phyloP scores from a whole-genome alignment of 1,284 basidiomycete genomes.

The Cryptococcus floricola region DNA sequence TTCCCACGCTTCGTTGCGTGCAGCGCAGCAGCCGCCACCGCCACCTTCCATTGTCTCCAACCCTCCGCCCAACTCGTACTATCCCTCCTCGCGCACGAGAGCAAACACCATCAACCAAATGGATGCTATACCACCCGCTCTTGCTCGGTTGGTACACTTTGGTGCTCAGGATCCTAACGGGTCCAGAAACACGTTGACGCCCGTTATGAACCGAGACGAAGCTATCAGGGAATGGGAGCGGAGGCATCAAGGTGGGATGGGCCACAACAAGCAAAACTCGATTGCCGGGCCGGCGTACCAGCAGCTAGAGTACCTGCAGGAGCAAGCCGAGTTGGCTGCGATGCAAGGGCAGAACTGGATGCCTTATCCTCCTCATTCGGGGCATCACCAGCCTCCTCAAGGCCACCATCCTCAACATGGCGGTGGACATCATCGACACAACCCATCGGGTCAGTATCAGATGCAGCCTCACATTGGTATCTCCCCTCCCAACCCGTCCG shows the following conservation, averaged over 20 bases:
- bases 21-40: conserved; percentile 25
- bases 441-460: conserved; percentile 31
- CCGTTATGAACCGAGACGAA: conserved; percentile 83
- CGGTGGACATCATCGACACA: conserved; percentile 15
- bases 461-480: conserved; percentile 42
- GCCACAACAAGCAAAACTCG: conserved; percentile 34
- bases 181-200: conserved; percentile 68
- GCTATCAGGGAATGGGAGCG: conserved; percentile 86
- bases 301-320: conserved; percentile 81
- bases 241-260: conserved; percentile 46
- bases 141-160: conserved; percentile 82
- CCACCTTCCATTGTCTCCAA: conserved; percentile 48
- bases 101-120: conserved; percentile 82
- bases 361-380: conserved; percentile 22
- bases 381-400: conserved; percentile 10
- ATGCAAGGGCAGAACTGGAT: conserved; percentile 38
- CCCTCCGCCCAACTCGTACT: conserved; percentile 59
- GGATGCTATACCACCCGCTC: conserved; percentile 84
- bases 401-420: neutral
- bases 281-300: conserved; percentile 63
- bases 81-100: conserved; percentile 60
- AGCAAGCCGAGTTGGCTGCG: conserved; percentile 80
- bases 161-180: conserved; percentile 71
- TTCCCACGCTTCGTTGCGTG: conserved; percentile 23
- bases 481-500: conserved; percentile 17